Base-by-base conservation (phyloP, 129 eudicot genomes). In the Helichrysum umbraculigerum region DNA sequence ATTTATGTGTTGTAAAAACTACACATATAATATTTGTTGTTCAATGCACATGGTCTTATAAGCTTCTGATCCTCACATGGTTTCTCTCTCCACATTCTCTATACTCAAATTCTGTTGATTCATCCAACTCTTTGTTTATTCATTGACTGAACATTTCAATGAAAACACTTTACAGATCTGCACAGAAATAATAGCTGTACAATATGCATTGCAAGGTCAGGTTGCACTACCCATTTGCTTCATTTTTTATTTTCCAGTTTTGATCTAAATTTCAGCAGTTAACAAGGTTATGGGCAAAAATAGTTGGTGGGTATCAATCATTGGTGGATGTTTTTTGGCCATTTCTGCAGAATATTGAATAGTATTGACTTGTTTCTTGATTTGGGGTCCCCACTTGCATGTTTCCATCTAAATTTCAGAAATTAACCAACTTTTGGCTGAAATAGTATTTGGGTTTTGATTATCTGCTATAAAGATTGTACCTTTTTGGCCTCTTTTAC, bases 11-110 rank as follows among this genome's bases (percentile, higher is more conserved):
- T 79, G 83, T 73, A 72, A 52, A 70, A 61, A 71, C 66, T 54
- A 64, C 17, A 34, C 52, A 51, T 75, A 75, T 74, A 42, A 28
- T 39, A 65, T 32, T 47, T 64, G 79, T 75, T 47, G 79, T 76
- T 76, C 79, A 76, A 64, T 76, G 79, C 72, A 76, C 73, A 65
- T 76, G 79, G 79, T 59, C 79, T 65, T 76, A 32, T 76, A 30
- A 76, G 66, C 79, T 76, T 76, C 79, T 50, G 19, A 25, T 65
- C 79, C 47, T 65, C 79, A 76, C 79, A 76, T 76, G 79, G 69
- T 50, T 54, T 79, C 74, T 73, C 72, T 72, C 73, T 72, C 68
- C 29, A 75, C 70, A n/a, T 52, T 75, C 28, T 25, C 28, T 25
- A 25, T 25, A 25, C 28, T 25, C 28, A 25, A 25, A 25, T 25